Conservation (phyloP, 75 land plant species). For the Sequoiadendron giganteum region DNA sequence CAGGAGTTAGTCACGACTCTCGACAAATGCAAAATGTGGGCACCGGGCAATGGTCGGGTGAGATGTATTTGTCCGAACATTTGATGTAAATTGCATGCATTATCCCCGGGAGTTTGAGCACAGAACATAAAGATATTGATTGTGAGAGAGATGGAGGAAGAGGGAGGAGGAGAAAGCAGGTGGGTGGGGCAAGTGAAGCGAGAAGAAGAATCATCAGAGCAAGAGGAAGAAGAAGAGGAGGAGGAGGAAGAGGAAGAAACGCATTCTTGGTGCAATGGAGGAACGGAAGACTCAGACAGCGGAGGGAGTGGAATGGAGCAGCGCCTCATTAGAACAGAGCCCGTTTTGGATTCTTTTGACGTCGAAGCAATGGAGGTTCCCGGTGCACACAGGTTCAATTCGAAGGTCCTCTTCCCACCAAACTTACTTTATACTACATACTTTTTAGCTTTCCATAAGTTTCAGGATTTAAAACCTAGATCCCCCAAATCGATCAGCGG, state of each 20-base stretch:
- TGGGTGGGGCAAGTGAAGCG: not conserved
- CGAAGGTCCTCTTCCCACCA: conserved; percentile 38
- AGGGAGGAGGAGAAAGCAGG: not conserved
- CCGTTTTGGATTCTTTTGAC: conserved; percentile 72
- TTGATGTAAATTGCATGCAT: no score
- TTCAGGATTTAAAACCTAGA: not conserved
- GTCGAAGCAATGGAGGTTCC: conserved; percentile 83
- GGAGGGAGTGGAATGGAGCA: conserved; percentile 42
- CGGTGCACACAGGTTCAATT: conserved; percentile 49
- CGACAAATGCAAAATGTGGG: no score
- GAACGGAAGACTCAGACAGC: conserved; percentile 33
- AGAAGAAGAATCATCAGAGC: not conserved
- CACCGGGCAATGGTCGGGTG: no score
- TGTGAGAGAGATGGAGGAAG: not conserved
- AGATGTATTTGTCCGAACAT: no score
- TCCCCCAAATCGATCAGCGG: not conserved
- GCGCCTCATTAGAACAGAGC: conserved; percentile 67
- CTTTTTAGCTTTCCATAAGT: not conserved
- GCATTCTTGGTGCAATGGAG: conserved; percentile 3
- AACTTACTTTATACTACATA: not conserved
- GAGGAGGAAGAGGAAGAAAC: not conserved
- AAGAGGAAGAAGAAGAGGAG: not conserved
- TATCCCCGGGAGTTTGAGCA: no score
- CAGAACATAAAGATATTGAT: no score
- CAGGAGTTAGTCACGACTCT: no score